Evolutionary conservation across 2,329 filamentous ascomycete genomes (phyloP), one percentile per base, ranked within the genome.

Genomic region (Ascosphaera pollenicola): DNA sequence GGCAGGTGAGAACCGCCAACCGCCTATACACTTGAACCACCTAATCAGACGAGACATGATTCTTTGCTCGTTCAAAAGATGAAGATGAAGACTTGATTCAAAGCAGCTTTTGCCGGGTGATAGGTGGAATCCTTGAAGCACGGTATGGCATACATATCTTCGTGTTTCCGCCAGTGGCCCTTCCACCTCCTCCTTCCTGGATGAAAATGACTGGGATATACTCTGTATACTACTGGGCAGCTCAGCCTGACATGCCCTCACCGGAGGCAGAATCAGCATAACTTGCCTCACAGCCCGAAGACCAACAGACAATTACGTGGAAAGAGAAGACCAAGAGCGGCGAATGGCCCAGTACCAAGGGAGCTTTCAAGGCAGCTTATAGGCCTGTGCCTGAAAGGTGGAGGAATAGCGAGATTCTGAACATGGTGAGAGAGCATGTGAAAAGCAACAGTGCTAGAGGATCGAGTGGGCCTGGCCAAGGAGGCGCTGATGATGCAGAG

Each of bases 151-250:
- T n/a, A n/a, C n/a, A n/a, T n/a, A n/a, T n/a, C n/a, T n/a, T n/a
- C n/a, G n/a, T n/a, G n/a, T n/a, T n/a, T n/a, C n/a, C n/a, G n/a
- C n/a, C n/a, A n/a, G n/a, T n/a, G n/a, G n/a, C n/a, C n/a, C n/a
- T n/a, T n/a, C n/a, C n/a, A n/a, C n/a, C 64, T 87, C 95, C 57
- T 64, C 69, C 19, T 91, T 98, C 65, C 74, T 98, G 41, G 89
- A 98, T 59, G 89, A 98, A 63, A 98, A 98, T 60, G 89, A 98
- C 64, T 98, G 89, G 89, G 89, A 98, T 57, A 94, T 98, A n/a
- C n/a, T n/a, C n/a, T n/a, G n/a, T n/a, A 44, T 98, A 98, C 68
- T 98, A 98, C 68, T 98, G 89, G 89, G 83, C 81, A 3, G 98
- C 89, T 13, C 89, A 98, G 59, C 75, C 83, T 49, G 21, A 24